Conservation (phyloP, 1,284 basidiomycete genomes). For the Ustilago vetiveriae region DNA sequence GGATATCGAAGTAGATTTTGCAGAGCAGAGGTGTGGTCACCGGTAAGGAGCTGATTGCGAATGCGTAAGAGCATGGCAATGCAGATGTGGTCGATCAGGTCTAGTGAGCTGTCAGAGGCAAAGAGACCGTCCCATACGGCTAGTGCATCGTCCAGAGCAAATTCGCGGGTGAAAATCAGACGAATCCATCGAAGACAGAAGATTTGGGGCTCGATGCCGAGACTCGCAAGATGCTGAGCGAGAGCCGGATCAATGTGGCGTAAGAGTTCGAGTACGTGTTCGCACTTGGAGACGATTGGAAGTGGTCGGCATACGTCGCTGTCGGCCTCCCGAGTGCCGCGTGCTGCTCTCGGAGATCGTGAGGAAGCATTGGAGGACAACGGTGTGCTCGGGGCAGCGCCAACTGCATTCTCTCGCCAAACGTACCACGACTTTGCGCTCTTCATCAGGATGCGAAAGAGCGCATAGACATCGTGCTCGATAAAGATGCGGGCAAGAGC, state of each 20-base stretch:
- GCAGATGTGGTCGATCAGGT: slow-evolving; percentile 60
- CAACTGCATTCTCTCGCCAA: slow-evolving; percentile 31
- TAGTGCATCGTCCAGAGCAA: slow-evolving; percentile 47
- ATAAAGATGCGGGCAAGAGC: slow-evolving; percentile 38
- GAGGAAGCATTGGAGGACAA: slow-evolving; percentile 3
- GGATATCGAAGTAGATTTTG: slow-evolving; percentile 55
- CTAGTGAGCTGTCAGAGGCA: slow-evolving; percentile 36
- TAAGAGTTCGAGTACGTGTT: slow-evolving; percentile 39
- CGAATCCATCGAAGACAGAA: slow-evolving; percentile 63
- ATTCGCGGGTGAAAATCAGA: slow-evolving; percentile 61
- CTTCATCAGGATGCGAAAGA: slow-evolving; percentile 56
- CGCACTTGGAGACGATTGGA: slow-evolving; percentile 47
- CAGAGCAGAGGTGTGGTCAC: slow-evolving; percentile 53
- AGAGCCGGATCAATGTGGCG: slow-evolving; percentile 48
- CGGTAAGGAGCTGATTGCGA: slow-evolving; percentile 53
- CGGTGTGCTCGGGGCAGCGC: slow-evolving; percentile 2
- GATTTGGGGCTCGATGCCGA: slow-evolving; percentile 62
- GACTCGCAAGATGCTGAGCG: slow-evolving; percentile 47
- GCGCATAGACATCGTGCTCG: slow-evolving; percentile 57
- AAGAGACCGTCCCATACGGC: slow-evolving; percentile 64
- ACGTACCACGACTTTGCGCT: slow-evolving; percentile 55
- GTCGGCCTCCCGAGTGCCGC: not conserved
- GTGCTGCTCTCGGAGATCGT: slow-evolving; percentile 1
- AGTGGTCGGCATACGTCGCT: slow-evolving; percentile 2
- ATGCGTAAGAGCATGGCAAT: slow-evolving; percentile 62